Percentiles rank a stretch among this genome's conserved stretches.
Evolutionary conservation across 192 early-diverging fungal genomes (phyloP).

Genomic region (Coemansia sp.): DNA sequence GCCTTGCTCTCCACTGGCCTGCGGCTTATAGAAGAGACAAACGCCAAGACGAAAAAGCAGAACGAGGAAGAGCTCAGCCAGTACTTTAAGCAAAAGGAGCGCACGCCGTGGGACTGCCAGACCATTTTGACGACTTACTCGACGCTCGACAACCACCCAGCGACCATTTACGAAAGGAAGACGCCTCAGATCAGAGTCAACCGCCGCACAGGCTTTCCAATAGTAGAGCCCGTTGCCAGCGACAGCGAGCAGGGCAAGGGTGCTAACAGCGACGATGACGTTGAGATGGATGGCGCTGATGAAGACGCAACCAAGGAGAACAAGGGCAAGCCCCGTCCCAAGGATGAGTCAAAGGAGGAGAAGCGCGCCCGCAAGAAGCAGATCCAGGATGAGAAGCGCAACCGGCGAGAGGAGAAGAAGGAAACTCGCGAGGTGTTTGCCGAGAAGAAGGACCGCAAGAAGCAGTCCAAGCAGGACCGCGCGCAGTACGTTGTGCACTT

Average conservation of each 20-base stretch:
- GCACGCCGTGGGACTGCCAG: constrained; percentile 85
- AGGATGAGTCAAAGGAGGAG: constrained; percentile 87
- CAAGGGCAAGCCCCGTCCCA: constrained; percentile 68
- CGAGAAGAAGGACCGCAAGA: constrained; percentile 39
- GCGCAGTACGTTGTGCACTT: constrained; percentile 41
- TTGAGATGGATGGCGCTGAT: constrained; percentile 8
- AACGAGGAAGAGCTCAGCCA: constrained; percentile 54
- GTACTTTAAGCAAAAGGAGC: constrained; percentile 58
- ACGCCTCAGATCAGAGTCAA: constrained; percentile 64
- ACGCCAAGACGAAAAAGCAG: constrained; percentile 17
- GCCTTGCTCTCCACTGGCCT: constrained; percentile 25
- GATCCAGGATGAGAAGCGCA: constrained; percentile 73
- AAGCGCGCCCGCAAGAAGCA: constrained; percentile 87
- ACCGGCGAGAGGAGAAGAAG: constrained; percentile 47
- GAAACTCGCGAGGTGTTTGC: constrained; percentile 40
- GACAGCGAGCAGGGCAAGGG: constrained; percentile 27
- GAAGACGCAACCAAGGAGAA: constrained; percentile 51
- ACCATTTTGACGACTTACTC: constrained; percentile 87
- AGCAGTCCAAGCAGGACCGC: constrained; percentile 52
- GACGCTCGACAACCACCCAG: constrained; percentile 91
- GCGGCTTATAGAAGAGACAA: constrained; percentile 34
- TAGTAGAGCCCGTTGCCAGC: constrained; percentile 43
- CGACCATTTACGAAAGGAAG: constrained; percentile 61
- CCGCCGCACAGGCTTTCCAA: constrained; percentile 70
- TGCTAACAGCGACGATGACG: constrained; percentile 25